A percentile compares a stretch with the other conserved stretches of the same genome.
These are phyloP conservation scores for Klebsormidium nitens DNA, from an alignment of 139 green algal genomes.

Conservation along the genomic window DNA sequence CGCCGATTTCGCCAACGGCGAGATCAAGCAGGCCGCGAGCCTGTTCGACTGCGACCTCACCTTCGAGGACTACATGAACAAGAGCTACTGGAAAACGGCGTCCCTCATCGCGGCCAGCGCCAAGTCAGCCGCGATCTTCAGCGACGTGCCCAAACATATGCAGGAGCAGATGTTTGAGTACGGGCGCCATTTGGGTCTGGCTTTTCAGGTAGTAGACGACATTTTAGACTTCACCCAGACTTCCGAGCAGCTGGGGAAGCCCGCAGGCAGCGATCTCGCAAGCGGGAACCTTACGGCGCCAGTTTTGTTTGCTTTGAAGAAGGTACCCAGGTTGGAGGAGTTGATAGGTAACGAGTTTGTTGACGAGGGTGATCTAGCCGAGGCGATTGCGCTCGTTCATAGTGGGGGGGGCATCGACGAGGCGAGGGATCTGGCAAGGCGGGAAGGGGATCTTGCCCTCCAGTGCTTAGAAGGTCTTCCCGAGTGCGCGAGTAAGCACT, in stretches of 20 bases:
- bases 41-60: constrained; percentile 88
- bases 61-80: constrained; percentile 86
- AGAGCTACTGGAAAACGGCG: constrained; percentile 97
- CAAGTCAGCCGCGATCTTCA: constrained; percentile 83
- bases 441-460: constrained; percentile 66
- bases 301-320: constrained; percentile 79
- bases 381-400: constrained; percentile 61
- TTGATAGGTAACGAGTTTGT: constrained; percentile 71
- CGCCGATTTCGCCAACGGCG: constrained; percentile 97
- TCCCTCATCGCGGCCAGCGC: constrained; percentile 94
- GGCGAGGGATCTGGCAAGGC: constrained; percentile 59
- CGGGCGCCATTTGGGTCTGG: constrained; percentile 91
- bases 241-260: constrained; percentile 91
- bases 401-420: constrained; percentile 39
- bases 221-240: constrained; percentile 98
- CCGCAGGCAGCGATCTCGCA: constrained; percentile 90
- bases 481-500: constrained; percentile 63
- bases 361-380: constrained; percentile 58
- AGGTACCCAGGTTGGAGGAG: constrained; percentile 7
- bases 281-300: constrained; percentile 95
- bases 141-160: constrained; percentile 53
- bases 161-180: constrained; percentile 92
- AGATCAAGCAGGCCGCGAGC: constrained; percentile 85
- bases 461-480: constrained; percentile 62
- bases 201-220: constrained; percentile 95